phyloP scores from a whole-genome alignment of 202 grass and related monocot genomes.

The Brachypodium distachyon region DNA sequence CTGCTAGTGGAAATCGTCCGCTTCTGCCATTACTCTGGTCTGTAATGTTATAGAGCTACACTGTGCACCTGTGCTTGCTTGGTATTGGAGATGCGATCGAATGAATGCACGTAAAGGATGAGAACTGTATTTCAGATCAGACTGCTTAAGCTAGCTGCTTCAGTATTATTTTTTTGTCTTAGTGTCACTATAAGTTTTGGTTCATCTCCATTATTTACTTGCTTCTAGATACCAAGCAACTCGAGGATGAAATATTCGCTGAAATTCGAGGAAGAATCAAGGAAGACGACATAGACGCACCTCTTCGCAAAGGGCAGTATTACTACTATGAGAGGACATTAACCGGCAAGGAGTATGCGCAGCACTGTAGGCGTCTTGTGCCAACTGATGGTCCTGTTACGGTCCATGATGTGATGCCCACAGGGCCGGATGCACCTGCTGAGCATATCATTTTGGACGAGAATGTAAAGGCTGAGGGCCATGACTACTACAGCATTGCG shows the following conservation, averaged over 20 bases:
- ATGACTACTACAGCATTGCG: constrained; percentile 76
- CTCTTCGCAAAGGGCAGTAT: constrained; percentile 49
- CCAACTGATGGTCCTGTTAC: constrained; percentile 37
- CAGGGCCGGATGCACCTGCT: constrained; percentile 46
- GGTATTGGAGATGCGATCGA: neutral
- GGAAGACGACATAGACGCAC: constrained; percentile 69
- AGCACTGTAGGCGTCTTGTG: constrained; percentile 51
- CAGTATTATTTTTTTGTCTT: neutral
- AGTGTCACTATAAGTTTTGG: neutral
- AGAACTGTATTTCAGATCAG: neutral
- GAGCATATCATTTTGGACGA: constrained; percentile 90
- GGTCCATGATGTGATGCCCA: constrained; percentile 66
- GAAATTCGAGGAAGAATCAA: constrained; percentile 93
- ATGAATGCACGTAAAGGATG: neutral
- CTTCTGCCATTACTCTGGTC: neutral
- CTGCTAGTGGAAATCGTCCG: neutral
- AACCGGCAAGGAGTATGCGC: constrained; percentile 74
- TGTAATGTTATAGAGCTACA: neutral
- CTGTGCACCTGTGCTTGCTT: neutral
- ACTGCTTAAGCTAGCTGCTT: neutral
- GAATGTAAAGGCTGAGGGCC: constrained; percentile 65
- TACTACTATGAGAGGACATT: constrained; percentile 90
- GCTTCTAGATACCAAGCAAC: constrained; percentile 54
- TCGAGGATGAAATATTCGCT: constrained; percentile 69
- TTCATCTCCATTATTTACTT: neutral